These are phyloP conservation scores for Trichaptum fuscoviolaceum DNA, from an alignment of 768 basidiomycete genomes.

Conservation along the genomic window DNA sequence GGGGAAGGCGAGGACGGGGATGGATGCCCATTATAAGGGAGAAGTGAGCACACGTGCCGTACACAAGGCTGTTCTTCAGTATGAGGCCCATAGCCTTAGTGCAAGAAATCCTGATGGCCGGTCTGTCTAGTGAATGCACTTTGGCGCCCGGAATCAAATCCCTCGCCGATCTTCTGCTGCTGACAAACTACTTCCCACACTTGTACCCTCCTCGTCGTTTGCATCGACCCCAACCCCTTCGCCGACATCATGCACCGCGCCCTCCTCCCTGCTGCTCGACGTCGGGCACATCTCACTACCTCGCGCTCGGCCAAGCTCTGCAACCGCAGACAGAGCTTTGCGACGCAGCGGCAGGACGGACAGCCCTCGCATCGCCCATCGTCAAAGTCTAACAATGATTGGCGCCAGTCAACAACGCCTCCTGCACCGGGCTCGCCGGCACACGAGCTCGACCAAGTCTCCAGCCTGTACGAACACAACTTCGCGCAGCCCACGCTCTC, in stretches of 20 bases:
- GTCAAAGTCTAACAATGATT: constrained; percentile 30
- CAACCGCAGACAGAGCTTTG: neutral
- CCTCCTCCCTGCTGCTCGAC: neutral
- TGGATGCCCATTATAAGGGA: constrained; percentile 26
- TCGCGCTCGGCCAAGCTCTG: too few relatives aligned
- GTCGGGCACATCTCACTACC: neutral
- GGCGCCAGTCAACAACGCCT: constrained; percentile 1
- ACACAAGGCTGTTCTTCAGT: constrained; percentile 5
- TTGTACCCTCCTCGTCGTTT: neutral
- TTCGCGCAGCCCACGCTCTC: constrained; percentile 31
- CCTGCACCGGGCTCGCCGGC: constrained; percentile 2
- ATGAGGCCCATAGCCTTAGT: too few relatives aligned
- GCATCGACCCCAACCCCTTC: neutral
- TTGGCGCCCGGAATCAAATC: neutral
- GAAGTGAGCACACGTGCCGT: constrained; percentile 29
- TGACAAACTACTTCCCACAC: neutral
- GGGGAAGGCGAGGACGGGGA: constrained; percentile 24
- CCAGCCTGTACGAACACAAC: constrained; percentile 26
- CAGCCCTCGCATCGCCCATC: constrained; percentile 13
- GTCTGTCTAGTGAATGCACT: too few relatives aligned
- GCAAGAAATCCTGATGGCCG: too few relatives aligned
- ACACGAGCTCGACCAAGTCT: constrained; percentile 4
- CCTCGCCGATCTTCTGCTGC: neutral
- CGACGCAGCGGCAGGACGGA: neutral
- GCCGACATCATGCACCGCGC: neutral